Base-by-base conservation (phyloP, 2,329 filamentous ascomycete species). In the Penicillium sp. region DNA sequence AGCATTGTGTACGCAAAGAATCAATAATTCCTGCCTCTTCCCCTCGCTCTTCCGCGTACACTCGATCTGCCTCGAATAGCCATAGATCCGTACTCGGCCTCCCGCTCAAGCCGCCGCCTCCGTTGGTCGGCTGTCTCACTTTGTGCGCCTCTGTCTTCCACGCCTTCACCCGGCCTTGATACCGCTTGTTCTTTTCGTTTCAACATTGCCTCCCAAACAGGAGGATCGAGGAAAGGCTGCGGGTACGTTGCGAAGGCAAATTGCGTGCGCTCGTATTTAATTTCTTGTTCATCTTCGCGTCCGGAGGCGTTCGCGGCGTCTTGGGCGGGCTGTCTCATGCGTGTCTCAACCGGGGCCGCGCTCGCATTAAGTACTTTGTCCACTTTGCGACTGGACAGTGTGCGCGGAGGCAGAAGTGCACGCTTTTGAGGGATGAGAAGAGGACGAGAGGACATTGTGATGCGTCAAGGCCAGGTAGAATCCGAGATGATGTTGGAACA, bases 151-250 rank as follows among this genome's bases (percentile, higher is more conserved):
- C 24, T 33, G n/a, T 13, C n/a, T 20, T 45, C 39, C 18, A 3
- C 24, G 25, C 7, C 39, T 8, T 27, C 45, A 46, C 33, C 44
- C 38, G 39, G 45, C 20, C 41, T 50, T 16, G 51, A 48, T 24
- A 33, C 50, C 14, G 46, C 48, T 45, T 43, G 46, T 50, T 16
- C 45, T 38, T 3, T 45, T 47, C 54, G 62, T 20, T 59, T 66
- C 24, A 65, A 48, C 43, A 72, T 64, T 11, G 53, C 62, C 50
- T 69, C 67, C 58, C 72, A 67, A 9, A 58, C 43, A 5, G 55
- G 61, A 7, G 70, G 68, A 51, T 75, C 70, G 8, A 75, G 61
- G 47, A 75, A 75, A 20, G 70, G 73, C 54, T 74, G 70, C 30
- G 69, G 61, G 18, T 64, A 51, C 7, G 51, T 50, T 22, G 66